Evolutionary conservation across 495 filamentous ascomycete species (phyloP).

Genomic region (Xylaria scruposa): DNA sequence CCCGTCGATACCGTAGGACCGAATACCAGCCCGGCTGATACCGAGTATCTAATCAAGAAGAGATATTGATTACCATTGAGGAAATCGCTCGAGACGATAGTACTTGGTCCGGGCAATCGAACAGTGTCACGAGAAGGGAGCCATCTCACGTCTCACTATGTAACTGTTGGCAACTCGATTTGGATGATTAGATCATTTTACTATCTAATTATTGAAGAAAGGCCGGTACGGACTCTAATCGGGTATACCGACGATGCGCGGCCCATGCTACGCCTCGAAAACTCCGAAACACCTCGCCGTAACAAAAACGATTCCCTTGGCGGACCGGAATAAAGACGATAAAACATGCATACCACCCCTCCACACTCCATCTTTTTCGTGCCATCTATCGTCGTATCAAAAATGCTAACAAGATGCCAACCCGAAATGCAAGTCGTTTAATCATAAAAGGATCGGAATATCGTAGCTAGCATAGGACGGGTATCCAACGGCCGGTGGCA

Average conservation of each 20-base stretch:
- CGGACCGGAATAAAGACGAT: neutral
- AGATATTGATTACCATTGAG: neutral
- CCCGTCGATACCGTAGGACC: neutral
- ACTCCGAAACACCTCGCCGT: slow-evolving; percentile 16
- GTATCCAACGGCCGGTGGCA: slow-evolving; percentile 15
- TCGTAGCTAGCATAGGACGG: neutral
- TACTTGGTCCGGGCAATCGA: neutral
- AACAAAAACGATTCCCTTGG: neutral
- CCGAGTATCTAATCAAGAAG: neutral
- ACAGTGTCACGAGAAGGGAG: neutral
- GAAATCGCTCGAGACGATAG: too few relatives aligned
- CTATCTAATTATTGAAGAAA: neutral
- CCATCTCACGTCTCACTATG: neutral
- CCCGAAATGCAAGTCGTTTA: slow-evolving; percentile 18
- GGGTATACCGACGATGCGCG: neutral
- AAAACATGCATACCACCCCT: neutral
- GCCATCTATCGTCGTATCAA: neutral
- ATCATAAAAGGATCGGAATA: neutral
- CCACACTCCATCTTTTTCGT: neutral
- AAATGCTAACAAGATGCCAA: slow-evolving; percentile 10
- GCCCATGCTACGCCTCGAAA: slow-evolving; percentile 10
- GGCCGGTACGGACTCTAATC: neutral
- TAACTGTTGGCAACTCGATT: neutral
- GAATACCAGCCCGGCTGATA: neutral
- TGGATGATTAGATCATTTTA: neutral